Percentiles rank a stretch among this genome's conserved stretches.
Conservation (phyloP, 1,139 yeast genomes). For the Pichia sp. region DNA sequence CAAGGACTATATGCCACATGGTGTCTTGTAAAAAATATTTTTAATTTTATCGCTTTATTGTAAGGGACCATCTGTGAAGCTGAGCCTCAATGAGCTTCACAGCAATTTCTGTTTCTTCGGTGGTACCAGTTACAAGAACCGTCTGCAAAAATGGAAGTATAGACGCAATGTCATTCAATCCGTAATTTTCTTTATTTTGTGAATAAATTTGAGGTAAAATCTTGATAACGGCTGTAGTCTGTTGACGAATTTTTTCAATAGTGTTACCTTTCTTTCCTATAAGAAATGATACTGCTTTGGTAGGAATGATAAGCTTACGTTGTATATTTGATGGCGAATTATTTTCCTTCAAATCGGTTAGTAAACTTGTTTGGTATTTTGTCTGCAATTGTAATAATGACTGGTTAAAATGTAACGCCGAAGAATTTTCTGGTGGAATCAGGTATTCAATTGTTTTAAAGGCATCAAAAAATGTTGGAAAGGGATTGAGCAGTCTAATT, state of each 20-base stretch:
- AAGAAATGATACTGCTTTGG: conserved; percentile 2
- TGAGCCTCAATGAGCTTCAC: no score
- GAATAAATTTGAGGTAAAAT: not conserved
- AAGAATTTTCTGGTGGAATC: not conserved
- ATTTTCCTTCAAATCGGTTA: no score
- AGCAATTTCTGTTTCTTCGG: no score
- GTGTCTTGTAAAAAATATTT: no score
- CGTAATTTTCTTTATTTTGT: not conserved
- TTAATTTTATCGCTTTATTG: no score
- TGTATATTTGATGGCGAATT: not conserved
- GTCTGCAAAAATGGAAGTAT: not conserved
- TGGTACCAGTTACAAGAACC: no score
- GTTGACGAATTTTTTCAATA: conserved; percentile 4
- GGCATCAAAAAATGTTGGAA: not conserved
- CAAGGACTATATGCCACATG: no score
- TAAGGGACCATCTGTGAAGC: no score
- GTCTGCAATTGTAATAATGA: no score
- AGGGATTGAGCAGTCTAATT: not conserved
- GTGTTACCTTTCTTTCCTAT: conserved; percentile 6
- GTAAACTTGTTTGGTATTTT: not conserved
- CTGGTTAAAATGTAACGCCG: not conserved
- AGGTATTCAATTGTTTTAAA: not conserved
- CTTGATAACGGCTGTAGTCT: conserved; percentile 4
- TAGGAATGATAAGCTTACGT: conserved; percentile 2
- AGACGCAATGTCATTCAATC: not conserved